Evolutionary conservation across 306 rosid species (phyloP).

Genomic region (Ziziphus jujuba): DNA sequence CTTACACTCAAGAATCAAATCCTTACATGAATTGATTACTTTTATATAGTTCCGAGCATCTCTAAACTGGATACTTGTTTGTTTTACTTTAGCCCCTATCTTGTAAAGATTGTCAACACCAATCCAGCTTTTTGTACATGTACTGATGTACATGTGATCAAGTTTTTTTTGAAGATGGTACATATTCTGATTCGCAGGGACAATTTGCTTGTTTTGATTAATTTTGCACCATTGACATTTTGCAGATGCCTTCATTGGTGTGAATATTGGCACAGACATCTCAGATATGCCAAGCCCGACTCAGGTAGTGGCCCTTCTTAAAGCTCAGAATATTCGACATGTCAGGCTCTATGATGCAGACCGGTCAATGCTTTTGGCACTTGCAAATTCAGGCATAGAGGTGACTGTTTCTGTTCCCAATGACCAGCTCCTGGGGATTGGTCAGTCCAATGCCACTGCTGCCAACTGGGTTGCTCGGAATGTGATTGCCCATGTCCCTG

Average conservation of each 20-base stretch:
- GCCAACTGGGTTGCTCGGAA: constrained; percentile 92
- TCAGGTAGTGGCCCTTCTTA: constrained; percentile 77
- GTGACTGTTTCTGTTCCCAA: constrained; percentile 83
- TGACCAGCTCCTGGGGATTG: constrained; percentile 87
- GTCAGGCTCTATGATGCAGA: constrained; percentile 82
- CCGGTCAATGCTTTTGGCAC: constrained; percentile 70
- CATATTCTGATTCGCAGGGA: neutral
- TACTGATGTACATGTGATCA: neutral
- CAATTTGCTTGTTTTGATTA: constrained; percentile 2
- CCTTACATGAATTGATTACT: too few species aligned
- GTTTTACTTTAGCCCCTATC: neutral
- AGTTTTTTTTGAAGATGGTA: neutral
- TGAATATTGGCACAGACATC: constrained; percentile 81
- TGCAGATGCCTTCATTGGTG: constrained; percentile 83
- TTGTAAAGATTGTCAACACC: neutral
- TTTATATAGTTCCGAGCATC: neutral
- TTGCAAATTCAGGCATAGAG: constrained; percentile 78
- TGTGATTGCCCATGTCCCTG: constrained; percentile 84
- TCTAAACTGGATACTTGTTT: neutral
- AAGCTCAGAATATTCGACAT: constrained; percentile 76
- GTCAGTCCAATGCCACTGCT: constrained; percentile 93
- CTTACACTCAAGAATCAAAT: neutral
- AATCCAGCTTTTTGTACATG: neutral
- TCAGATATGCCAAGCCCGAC: constrained; percentile 86
- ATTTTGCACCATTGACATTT: constrained; percentile 10